Conservation (phyloP, 495 filamentous ascomycete species). For the Podospora fimiseda region DNA sequence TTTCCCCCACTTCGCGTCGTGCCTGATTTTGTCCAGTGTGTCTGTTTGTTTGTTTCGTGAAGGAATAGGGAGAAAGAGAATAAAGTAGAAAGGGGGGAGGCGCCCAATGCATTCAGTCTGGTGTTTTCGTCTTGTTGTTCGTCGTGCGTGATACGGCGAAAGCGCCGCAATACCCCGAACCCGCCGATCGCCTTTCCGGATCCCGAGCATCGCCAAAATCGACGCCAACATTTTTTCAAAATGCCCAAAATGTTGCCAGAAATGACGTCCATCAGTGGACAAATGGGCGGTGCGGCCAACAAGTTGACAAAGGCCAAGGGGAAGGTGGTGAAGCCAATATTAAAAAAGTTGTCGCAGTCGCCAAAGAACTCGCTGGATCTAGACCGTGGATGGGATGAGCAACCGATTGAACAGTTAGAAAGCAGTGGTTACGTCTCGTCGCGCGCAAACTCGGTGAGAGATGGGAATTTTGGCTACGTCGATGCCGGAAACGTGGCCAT, state of each 20-base stretch:
- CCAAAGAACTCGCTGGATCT: conserved; percentile 50
- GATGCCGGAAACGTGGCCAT: not conserved
- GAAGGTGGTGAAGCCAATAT: conserved; percentile 47
- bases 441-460: conserved; percentile 17
- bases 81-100: not conserved
- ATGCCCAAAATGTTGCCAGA: not conserved
- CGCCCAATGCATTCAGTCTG: conserved; percentile 20
- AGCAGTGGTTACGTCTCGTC: conserved; percentile 15
- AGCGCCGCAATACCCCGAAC: conserved; percentile 13
- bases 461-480: conserved; percentile 26
- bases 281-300: conserved; percentile 23
- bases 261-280: conserved; percentile 35
- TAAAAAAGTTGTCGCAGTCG: conserved; percentile 47
- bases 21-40: not conserved
- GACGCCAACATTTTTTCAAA: not conserved
- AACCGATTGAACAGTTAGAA: conserved; percentile 32
- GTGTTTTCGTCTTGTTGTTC: conserved; percentile 23
- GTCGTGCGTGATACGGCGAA: conserved; percentile 25
- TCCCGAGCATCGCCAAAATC: not conserved
- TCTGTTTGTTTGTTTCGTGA: not conserved
- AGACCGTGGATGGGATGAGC: conserved; percentile 46
- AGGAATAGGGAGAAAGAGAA: not conserved
- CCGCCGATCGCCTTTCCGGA: not conserved
- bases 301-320: conserved; percentile 39
- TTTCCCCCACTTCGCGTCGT: not conserved